These are phyloP conservation scores for Serpula lacrymans DNA, from an alignment of 768 basidiomycete species.

Conservation along the genomic window DNA sequence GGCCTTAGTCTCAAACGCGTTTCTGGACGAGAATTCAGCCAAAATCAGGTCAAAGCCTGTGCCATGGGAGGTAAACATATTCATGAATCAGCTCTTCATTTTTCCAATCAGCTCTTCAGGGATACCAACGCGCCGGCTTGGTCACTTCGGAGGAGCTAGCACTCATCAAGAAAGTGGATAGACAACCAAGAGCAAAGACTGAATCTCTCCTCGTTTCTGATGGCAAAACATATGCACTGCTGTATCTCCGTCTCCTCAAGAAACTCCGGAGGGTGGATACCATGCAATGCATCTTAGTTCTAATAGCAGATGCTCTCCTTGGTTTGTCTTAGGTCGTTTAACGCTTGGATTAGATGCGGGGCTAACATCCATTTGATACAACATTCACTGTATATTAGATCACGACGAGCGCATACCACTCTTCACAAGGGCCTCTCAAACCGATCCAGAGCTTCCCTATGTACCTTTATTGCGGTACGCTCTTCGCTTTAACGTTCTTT, in stretches of 20 bases:
- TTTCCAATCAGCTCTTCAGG: constrained; percentile 44
- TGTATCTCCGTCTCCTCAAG: constrained; percentile 89
- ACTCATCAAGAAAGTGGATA: constrained; percentile 88
- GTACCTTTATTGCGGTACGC: constrained; percentile 69
- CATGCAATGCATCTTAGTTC: constrained; percentile 80
- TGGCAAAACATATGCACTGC: constrained; percentile 75
- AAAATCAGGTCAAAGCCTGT: constrained; percentile 90
- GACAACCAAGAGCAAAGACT: constrained; percentile 67
- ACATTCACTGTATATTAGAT: constrained; percentile 40
- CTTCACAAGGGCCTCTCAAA: constrained; percentile 58
- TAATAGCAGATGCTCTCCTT: constrained; percentile 84
- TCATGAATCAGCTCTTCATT: neutral
- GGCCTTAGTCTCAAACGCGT: constrained; percentile 74
- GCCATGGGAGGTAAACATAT: constrained; percentile 83
- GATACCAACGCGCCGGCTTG: constrained; percentile 91
- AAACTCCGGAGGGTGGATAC: constrained; percentile 82
- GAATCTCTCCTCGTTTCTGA: constrained; percentile 82
- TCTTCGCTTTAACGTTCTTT: neutral
- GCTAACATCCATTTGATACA: neutral
- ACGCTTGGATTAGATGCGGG: neutral
- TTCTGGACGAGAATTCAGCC: constrained; percentile 81
- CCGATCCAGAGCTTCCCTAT: constrained; percentile 81
- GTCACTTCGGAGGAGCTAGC: constrained; percentile 84
- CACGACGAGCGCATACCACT: constrained; percentile 84
- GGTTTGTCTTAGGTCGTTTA: constrained; percentile 48